phyloP scores from a whole-genome alignment of 106 monocot species.

The Acanthochlamys bracteata region DNA sequence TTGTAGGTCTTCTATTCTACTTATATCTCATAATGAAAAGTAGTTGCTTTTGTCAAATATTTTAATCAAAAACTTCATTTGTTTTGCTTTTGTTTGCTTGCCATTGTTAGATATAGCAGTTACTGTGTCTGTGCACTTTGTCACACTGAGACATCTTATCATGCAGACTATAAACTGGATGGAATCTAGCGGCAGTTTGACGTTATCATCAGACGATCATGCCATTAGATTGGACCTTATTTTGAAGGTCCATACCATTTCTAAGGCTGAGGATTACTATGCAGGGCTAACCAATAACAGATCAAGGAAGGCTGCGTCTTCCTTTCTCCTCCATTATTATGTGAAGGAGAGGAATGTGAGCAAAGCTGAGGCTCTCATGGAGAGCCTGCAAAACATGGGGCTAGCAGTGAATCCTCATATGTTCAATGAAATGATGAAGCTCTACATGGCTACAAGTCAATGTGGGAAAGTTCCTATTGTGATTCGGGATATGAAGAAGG shows the following conservation, averaged over 20 bases:
- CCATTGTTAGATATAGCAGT: no score
- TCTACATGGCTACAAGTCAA: slow-evolving; percentile 50
- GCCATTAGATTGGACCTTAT: slow-evolving; percentile 53
- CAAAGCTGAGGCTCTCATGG: slow-evolving; percentile 61
- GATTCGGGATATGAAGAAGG: slow-evolving; percentile 52
- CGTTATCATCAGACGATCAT: slow-evolving; percentile 46
- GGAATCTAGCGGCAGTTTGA: slow-evolving; percentile 28
- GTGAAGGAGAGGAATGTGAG: slow-evolving; percentile 34
- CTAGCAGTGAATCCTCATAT: slow-evolving; percentile 43
- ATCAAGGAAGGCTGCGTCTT: slow-evolving; percentile 49
- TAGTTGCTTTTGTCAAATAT: no score
- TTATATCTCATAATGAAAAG: no score
- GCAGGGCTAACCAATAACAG: slow-evolving; percentile 22
- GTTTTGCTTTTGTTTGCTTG: no score
- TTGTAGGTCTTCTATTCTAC: no score
- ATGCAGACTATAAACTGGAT: slow-evolving; percentile 81
- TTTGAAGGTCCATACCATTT: slow-evolving; percentile 30
- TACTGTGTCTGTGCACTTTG: no score
- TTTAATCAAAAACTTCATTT: no score
- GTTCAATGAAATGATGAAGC: slow-evolving; percentile 89
- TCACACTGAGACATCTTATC: no score
- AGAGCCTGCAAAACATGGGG: slow-evolving; percentile 34
- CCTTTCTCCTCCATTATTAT: slow-evolving; percentile 65
- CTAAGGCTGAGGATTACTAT: slow-evolving; percentile 66
- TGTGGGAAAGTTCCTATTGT: slow-evolving; percentile 40